Evolutionary conservation across 208 protist species (phyloP).

Genomic region (Wallacemonas sp.): DNA sequence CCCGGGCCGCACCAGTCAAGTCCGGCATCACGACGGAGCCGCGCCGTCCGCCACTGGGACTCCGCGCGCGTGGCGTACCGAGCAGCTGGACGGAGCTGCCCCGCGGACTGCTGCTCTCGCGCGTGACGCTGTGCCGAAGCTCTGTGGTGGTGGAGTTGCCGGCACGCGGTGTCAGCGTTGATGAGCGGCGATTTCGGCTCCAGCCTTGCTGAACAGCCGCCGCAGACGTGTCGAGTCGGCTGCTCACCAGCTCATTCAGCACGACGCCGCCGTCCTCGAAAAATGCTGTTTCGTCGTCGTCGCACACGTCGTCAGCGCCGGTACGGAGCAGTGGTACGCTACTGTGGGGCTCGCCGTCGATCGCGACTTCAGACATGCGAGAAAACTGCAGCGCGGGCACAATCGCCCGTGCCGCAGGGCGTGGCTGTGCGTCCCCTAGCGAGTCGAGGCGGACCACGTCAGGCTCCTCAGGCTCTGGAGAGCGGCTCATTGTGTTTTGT

Average conservation of each 20-base stretch:
- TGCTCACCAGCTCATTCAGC: slow-evolving; percentile 7
- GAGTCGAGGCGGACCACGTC: no score
- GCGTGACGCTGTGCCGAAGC: not conserved
- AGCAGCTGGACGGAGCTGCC: not conserved
- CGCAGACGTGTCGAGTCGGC: not conserved
- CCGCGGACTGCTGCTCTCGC: slow-evolving; percentile 10
- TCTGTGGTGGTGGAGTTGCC: not conserved
- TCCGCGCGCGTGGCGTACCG: slow-evolving; percentile 3
- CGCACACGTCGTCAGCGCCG: no score
- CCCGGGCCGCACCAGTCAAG: not conserved
- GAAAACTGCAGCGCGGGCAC: no score
- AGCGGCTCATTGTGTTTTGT: no score
- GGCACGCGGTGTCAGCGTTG: slow-evolving; percentile 4
- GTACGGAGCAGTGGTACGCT: no score
- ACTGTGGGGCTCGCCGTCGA: no score
- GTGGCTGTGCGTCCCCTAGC: no score
- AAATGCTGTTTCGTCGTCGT: not conserved
- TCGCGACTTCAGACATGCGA: not conserved
- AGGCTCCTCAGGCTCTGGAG: not conserved
- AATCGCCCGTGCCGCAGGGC: no score
- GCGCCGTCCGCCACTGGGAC: not conserved
- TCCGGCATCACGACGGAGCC: slow-evolving; percentile 3
- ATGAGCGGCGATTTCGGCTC: not conserved
- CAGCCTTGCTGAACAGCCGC: slow-evolving; percentile 1
- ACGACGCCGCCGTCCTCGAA: slow-evolving; percentile 14